A percentile compares a stretch with the other conserved stretches of the same genome.
These are phyloP conservation scores for Russula brevipes DNA, from an alignment of 768 basidiomycete species.

Conservation along the genomic window DNA sequence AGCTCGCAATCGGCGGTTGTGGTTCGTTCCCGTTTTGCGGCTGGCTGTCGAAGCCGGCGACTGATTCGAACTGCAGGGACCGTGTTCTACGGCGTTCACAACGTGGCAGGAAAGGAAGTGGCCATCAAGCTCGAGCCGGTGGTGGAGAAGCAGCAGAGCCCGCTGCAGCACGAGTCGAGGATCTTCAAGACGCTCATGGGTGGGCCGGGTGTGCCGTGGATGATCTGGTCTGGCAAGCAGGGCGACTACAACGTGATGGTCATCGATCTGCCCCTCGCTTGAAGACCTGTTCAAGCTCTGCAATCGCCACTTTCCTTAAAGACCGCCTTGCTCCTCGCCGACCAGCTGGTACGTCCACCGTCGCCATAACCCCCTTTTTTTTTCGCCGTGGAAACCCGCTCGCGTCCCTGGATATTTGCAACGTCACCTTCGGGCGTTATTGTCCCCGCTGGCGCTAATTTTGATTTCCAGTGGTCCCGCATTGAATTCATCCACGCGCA, in stretches of 20 bases:
- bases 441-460: slow-evolving; percentile 12
- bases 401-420: no score
- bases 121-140: slow-evolving; percentile 80
- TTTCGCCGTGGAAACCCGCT: slow-evolving; percentile 10
- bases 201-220: slow-evolving; percentile 84
- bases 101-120: slow-evolving; percentile 76
- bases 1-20: slow-evolving; percentile 77
- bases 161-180: slow-evolving; percentile 82
- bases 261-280: slow-evolving; percentile 88
- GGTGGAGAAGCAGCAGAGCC: slow-evolving; percentile 45
- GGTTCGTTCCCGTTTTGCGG: slow-evolving; percentile 38
- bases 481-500: slow-evolving; percentile 96
- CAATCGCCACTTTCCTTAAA: slow-evolving; percentile 91
- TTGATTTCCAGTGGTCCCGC: slow-evolving; percentile 66
- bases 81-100: slow-evolving; percentile 74
- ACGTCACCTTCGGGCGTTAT: not conserved
- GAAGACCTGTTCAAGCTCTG: slow-evolving; percentile 86
- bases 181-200: slow-evolving; percentile 91
- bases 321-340: slow-evolving; percentile 88
- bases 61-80: slow-evolving; percentile 44
- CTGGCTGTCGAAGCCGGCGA: not conserved
- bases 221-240: slow-evolving; percentile 86
- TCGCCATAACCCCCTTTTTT: slow-evolving; percentile 13
- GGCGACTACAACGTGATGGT: slow-evolving; percentile 98
- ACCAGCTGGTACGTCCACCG: slow-evolving; percentile 70